Evolutionary conservation across 1,284 basidiomycete species (phyloP).

Genomic region (Melanopsichium pennsylvanicum): DNA sequence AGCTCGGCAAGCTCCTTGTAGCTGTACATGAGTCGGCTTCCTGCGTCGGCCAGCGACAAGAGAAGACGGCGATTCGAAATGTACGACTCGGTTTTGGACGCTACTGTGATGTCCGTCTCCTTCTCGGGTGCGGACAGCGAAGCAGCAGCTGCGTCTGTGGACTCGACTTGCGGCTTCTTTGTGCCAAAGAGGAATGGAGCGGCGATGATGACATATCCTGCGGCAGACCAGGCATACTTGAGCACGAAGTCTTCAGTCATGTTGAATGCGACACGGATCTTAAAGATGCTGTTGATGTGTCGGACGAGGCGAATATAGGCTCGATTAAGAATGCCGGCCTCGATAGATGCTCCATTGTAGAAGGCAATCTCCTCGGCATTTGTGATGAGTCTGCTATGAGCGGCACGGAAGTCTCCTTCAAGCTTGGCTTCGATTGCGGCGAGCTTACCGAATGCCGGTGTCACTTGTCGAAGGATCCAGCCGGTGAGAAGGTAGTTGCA

Average conservation of each 20-base stretch:
- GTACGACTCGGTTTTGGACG: conserved; percentile 76
- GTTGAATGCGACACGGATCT: conserved; percentile 70
- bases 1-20: conserved; percentile 86
- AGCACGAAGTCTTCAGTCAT: conserved; percentile 65
- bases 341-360: conserved; percentile 86
- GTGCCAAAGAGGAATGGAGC: conserved; percentile 59
- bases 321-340: conserved; percentile 81
- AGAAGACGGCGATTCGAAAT: conserved; percentile 87
- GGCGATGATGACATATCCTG: conserved; percentile 65
- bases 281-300: conserved; percentile 91
- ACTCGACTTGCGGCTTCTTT: conserved; percentile 31
- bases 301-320: conserved; percentile 83
- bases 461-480: conserved; percentile 80
- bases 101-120: conserved; percentile 65
- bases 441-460: conserved; percentile 90
- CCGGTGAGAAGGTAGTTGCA: conserved; percentile 87
- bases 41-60: conserved; percentile 91
- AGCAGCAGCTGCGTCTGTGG: conserved; percentile 58
- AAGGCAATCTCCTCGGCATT: conserved; percentile 96
- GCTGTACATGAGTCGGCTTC: conserved; percentile 88
- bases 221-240: conserved; percentile 65
- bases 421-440: conserved; percentile 85
- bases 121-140: conserved; percentile 67
- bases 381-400: conserved; percentile 84
- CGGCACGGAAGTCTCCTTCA: conserved; percentile 87